These are phyloP conservation scores for Trichoderma hamatum DNA, from an alignment of 2,329 filamentous ascomycete species.

Conservation along the genomic window DNA sequence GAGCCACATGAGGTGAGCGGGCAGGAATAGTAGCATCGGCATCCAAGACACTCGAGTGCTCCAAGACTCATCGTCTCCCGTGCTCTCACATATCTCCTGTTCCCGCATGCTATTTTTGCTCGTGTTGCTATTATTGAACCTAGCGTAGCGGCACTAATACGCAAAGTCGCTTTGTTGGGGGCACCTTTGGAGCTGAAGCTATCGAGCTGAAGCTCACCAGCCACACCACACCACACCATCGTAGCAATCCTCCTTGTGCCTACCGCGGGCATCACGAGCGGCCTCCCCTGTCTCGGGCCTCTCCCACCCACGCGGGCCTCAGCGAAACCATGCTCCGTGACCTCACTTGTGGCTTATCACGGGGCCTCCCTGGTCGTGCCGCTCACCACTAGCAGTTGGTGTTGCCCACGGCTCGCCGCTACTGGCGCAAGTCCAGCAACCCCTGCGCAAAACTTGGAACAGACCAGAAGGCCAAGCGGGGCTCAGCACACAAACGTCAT, in stretches of 20 bases:
- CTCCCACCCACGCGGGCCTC: slow-evolving; percentile 1
- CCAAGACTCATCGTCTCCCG: not conserved
- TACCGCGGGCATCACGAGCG: slow-evolving; percentile 12
- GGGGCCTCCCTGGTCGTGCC: slow-evolving; percentile 11
- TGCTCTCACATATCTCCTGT: not conserved
- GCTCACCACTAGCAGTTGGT: slow-evolving; percentile 12
- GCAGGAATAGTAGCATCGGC: not conserved
- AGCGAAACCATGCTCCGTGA: slow-evolving; percentile 13
- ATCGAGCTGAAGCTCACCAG: slow-evolving; percentile 12
- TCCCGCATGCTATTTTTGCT: not conserved
- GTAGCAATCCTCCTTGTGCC: not conserved
- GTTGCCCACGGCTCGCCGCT: slow-evolving; percentile 2
- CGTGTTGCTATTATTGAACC: not conserved
- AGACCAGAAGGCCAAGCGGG: slow-evolving; percentile 25
- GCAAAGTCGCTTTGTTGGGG: not conserved
- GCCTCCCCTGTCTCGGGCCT: not conserved
- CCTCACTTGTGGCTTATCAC: slow-evolving; percentile 25
- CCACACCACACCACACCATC: slow-evolving; percentile 6
- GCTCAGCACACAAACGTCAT: slow-evolving; percentile 28
- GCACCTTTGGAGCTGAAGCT: not conserved
- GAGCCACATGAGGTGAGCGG: slow-evolving; percentile 17
- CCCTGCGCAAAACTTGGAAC: slow-evolving; percentile 26
- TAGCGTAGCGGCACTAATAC: not conserved
- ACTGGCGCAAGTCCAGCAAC: not conserved
- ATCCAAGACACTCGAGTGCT: not conserved